Evolutionary conservation across 805 yeast genomes (phyloP).

Genomic region (Tetrapisispora taiwanensis): DNA sequence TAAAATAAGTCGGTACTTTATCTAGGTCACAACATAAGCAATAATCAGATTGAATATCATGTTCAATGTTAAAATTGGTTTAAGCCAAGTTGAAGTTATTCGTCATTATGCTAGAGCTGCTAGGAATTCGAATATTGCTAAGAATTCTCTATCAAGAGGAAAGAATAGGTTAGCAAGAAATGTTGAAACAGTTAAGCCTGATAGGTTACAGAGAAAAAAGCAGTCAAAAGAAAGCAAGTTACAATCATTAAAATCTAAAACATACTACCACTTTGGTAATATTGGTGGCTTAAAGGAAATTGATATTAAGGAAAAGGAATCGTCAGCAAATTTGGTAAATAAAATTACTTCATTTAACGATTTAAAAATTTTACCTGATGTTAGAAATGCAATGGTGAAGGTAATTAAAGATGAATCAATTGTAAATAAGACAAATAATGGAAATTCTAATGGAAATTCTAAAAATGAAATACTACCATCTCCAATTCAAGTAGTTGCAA

Average conservation of each 20-base stretch:
- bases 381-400: conserved; percentile 48
- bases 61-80: no score
- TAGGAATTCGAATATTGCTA: no score
- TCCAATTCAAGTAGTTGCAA: conserved; percentile 73
- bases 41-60: no score
- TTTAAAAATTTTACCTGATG: conserved; percentile 54
- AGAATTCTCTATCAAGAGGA: no score
- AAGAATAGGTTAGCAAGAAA: not conserved
- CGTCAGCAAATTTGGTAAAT: conserved; percentile 32
- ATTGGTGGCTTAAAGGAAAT: conserved; percentile 38
- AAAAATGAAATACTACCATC: conserved; percentile 40
- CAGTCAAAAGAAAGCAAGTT: not conserved
- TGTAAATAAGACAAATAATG: conserved; percentile 15
- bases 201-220: not conserved
- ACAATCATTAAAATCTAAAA: not conserved
- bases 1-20: no score
- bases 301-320: conserved; percentile 25
- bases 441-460: conserved; percentile 2
- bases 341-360: conserved; percentile 58
- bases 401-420: conserved; percentile 43
- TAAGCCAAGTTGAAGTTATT: no score
- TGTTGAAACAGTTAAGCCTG: not conserved
- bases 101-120: no score
- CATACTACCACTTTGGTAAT: conserved; percentile 32
- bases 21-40: no score